These are phyloP conservation scores for Aegilops sharonensis DNA, from an alignment of 176 grass and related monocot species.

Conservation along the genomic window DNA sequence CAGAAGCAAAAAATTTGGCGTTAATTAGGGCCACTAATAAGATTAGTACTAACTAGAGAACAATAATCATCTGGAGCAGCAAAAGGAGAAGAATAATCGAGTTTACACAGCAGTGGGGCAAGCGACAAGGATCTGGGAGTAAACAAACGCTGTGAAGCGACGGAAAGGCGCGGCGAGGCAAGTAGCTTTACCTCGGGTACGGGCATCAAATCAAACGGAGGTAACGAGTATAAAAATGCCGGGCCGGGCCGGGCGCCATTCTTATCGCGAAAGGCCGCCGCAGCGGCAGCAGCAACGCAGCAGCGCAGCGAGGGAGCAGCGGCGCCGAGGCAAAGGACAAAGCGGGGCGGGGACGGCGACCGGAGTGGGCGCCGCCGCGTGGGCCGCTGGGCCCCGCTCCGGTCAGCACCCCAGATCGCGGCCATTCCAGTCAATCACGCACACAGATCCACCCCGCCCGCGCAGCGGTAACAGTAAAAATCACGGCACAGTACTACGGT, in stretches of 20 bases:
- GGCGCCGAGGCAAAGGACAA: constrained; percentile 7
- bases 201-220: not conserved
- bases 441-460: not conserved
- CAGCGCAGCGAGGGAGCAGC: not conserved
- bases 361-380: not conserved
- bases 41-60: not conserved
- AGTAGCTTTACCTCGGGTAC: not conserved
- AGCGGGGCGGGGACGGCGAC: not conserved
- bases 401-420: not conserved
- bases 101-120: not conserved
- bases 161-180: not conserved
- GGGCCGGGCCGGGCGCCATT: not conserved
- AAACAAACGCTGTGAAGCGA: not conserved
- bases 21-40: not conserved
- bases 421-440: not conserved
- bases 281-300: not conserved
- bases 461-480: not conserved
- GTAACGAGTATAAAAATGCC: not conserved
- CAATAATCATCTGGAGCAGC: not conserved
- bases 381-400: not conserved
- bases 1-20: not conserved
- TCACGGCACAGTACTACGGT: not conserved
- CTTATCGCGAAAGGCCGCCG: not conserved
- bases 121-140: not conserved
- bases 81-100: not conserved